phyloP scores from a whole-genome alignment of 2,329 filamentous ascomycete species.

The Diaporthe nobilis region DNA sequence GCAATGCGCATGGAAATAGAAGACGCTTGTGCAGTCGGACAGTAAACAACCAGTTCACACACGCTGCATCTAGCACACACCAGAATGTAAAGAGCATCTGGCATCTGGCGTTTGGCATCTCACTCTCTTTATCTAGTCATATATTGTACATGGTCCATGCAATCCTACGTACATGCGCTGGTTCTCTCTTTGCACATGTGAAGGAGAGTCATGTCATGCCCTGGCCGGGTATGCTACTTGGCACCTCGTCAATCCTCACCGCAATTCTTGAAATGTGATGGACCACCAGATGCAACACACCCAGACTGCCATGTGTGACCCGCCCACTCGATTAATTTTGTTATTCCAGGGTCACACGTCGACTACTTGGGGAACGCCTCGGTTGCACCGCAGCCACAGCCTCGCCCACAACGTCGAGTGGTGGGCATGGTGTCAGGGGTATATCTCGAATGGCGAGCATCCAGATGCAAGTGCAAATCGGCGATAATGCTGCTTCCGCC shows the following conservation, averaged over 20 bases:
- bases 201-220: slow-evolving; percentile 7
- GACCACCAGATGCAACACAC: neutral
- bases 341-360: no score
- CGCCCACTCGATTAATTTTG: no score
- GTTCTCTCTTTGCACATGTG: neutral
- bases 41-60: neutral
- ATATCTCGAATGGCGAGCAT: neutral
- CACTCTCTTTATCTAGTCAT: no score
- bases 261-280: neutral
- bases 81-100: neutral
- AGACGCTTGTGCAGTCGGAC: neutral
- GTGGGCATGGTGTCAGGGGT: neutral
- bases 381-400: neutral
- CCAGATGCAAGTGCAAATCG: neutral
- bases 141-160: neutral
- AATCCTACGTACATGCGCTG: neutral
- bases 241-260: neutral
- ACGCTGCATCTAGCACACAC: no score
- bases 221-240: neutral
- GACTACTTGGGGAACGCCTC: neutral
- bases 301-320: neutral
- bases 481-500: neutral
- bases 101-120: neutral
- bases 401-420: no score
- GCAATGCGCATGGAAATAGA: neutral